Base-by-base conservation (phyloP, 2,329 filamentous ascomycete species). In the Gaeumannomyces sp. region DNA sequence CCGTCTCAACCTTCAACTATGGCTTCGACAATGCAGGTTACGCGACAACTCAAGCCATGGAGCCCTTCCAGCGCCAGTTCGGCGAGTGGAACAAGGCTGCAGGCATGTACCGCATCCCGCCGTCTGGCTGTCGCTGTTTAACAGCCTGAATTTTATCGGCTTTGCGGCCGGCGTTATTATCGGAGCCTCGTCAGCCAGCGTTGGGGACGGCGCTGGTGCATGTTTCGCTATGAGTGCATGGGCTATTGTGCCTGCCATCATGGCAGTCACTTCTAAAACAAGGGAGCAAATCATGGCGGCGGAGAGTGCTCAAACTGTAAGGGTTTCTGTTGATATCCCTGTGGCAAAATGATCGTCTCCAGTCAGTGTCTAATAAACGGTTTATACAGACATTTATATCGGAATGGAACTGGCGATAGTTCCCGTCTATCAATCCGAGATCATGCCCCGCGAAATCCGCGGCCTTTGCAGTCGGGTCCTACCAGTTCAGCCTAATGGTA, bases 351-450 rank as follows among this genome's bases (percentile, higher is more conserved):
- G 27, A 14, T 27, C 56, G 28, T 35, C 45, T 13, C 35, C 25
- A 1, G 29, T 7, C 2, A 25, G 19, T 35, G 16, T 10, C 33
- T 22, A 31, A 28, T 38, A 14, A n/a, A 4, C 11, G 35, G 3
- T 38, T 38, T 38, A 13, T 38, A 27, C 31, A 66, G 64, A 77
- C 62, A 62, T 75, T 27, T 78, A 78, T 60, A 70, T 78, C 38
- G 77, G 76, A 19, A 78, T 77, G 72, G 76, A 78, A 65, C 70
- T 78, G 13, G 72, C 77, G 0, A 68, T 75, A 3, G 73, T 77
- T 0, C 77, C 77, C 0, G 70, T 73, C 0, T 74, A 72, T 14
- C 74, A 76, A 64, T 74, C 74, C 0, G 76, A 77, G 67, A 69
- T 76, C 33, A 70, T 72, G 1, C 75, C 74, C 0, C 66, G 68